Evolutionary conservation across 768 basidiomycete genomes (phyloP).

Genomic region (Pleurotus cornucopiae): DNA sequence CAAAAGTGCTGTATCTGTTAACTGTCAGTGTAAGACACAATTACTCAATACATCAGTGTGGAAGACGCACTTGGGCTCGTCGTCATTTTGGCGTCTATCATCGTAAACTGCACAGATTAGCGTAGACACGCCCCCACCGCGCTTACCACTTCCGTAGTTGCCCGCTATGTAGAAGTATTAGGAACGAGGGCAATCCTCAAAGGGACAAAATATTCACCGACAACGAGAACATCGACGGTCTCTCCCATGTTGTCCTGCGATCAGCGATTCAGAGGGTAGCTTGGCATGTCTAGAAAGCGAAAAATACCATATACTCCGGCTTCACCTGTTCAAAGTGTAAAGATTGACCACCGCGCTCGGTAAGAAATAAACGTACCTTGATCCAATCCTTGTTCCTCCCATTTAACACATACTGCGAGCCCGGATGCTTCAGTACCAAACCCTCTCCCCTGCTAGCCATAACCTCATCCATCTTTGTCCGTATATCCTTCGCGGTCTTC

Average conservation of each 20-base stretch:
- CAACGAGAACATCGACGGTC: conserved; percentile 87
- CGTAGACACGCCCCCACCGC: conserved; percentile 86
- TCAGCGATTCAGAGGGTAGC: background rate
- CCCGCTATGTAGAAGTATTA: conserved; percentile 49
- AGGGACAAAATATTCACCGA: conserved; percentile 47
- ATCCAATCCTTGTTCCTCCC: conserved; percentile 88
- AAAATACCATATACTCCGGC: conserved; percentile 77
- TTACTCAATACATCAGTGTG: background rate
- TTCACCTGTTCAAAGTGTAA: conserved; percentile 49
- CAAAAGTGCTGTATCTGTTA: conserved; percentile 78
- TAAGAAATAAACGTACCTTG: too few species aligned
- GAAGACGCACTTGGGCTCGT: conserved; percentile 53
- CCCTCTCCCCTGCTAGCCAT: conserved; percentile 90
- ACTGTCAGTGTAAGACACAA: background rate
- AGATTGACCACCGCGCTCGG: background rate
- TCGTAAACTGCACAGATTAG: conserved; percentile 88
- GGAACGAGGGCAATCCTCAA: background rate
- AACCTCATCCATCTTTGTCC: conserved; percentile 74
- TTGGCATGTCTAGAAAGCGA: background rate
- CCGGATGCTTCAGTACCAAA: conserved; percentile 84
- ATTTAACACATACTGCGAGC: conserved; percentile 78
- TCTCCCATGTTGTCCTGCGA: conserved; percentile 85
- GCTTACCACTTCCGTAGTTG: conserved; percentile 82
- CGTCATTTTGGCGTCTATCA: conserved; percentile 53
- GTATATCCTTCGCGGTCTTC: conserved; percentile 73